phyloP scores from a whole-genome alignment of 163 green algal species.

The Chlamydomonas reinhardtii region DNA sequence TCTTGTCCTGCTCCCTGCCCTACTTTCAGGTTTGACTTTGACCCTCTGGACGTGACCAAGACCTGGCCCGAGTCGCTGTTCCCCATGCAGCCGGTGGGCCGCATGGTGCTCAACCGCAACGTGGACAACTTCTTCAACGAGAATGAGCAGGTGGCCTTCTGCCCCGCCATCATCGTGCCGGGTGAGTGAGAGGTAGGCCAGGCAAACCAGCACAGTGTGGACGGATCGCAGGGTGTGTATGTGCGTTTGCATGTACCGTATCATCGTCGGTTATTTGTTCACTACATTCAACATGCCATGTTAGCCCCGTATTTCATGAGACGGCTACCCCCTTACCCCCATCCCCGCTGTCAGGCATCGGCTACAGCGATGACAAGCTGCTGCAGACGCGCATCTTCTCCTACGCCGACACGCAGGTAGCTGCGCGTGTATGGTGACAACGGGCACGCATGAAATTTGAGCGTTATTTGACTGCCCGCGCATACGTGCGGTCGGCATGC shows the following conservation, averaged over 20 bases:
- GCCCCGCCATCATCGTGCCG: slow-evolving; percentile 94
- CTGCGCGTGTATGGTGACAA: no score
- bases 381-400: slow-evolving; percentile 93
- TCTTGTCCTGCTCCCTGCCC: no score
- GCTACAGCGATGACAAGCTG: slow-evolving; percentile 97
- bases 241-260: no score
- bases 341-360: slow-evolving; percentile 71
- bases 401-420: slow-evolving; percentile 94
- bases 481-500: no score
- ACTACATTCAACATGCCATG: no score
- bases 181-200: slow-evolving; percentile 58
- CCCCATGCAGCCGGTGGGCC: slow-evolving; percentile 90
- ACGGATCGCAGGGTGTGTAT: no score
- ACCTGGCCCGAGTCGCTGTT: slow-evolving; percentile 80
- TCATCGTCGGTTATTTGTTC: not conserved
- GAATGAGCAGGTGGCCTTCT: slow-evolving; percentile 98
- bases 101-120: slow-evolving; percentile 97
- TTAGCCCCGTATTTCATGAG: no score
- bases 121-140: slow-evolving; percentile 98
- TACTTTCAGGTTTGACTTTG: slow-evolving; percentile 84
- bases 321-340: no score
- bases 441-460: no score
- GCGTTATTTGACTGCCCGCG: slow-evolving; percentile 45
- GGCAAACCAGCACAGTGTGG: no score
- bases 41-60: slow-evolving; percentile 87